A percentile compares a stretch with the other conserved stretches of the same genome.
Conservation (phyloP, 2,329 filamentous ascomycete genomes). For the Eutypella sp. region DNA sequence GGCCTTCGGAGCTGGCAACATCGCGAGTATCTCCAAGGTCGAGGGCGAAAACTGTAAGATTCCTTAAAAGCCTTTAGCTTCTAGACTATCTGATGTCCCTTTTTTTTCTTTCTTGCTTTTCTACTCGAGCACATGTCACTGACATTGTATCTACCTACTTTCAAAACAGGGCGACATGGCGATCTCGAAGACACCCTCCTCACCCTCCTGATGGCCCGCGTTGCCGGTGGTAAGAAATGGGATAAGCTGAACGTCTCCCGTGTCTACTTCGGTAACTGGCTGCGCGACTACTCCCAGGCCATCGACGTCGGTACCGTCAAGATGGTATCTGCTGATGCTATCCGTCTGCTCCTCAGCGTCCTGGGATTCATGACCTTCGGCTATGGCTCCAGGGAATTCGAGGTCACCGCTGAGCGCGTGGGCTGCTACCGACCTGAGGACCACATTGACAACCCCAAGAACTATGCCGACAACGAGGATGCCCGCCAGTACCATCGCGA, state of each 20-base stretch:
- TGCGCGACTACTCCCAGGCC: slow-evolving; percentile 88
- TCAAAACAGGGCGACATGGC: slow-evolving; percentile 64
- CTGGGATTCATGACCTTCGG: slow-evolving; percentile 87
- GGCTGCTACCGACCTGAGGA: slow-evolving; percentile 80
- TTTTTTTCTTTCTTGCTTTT: too few species aligned
- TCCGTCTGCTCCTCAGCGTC: slow-evolving; percentile 82
- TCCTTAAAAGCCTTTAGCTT: too few species aligned
- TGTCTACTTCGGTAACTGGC: slow-evolving; percentile 96
- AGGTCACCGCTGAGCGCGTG: slow-evolving; percentile 73
- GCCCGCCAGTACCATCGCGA: slow-evolving; percentile 76
- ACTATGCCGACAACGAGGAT: slow-evolving; percentile 85
- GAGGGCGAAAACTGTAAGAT: slow-evolving; percentile 74
- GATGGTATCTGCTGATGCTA: slow-evolving; percentile 83
- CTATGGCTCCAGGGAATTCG: slow-evolving; percentile 78
- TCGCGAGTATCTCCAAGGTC: slow-evolving; percentile 72
- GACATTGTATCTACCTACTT: too few species aligned
- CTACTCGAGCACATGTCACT: too few species aligned
- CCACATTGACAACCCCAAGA: slow-evolving; percentile 74
- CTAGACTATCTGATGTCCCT: too few species aligned
- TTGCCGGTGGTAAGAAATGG: slow-evolving; percentile 68
- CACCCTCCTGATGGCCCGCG: slow-evolving; percentile 55
- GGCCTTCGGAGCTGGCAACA: slow-evolving; percentile 86
- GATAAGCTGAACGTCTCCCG: slow-evolving; percentile 81
- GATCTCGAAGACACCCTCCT: slow-evolving; percentile 92
- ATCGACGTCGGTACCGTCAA: slow-evolving; percentile 92